Conservation (phyloP, 805 yeast genomes). For the Teunomyces gatunensis region DNA sequence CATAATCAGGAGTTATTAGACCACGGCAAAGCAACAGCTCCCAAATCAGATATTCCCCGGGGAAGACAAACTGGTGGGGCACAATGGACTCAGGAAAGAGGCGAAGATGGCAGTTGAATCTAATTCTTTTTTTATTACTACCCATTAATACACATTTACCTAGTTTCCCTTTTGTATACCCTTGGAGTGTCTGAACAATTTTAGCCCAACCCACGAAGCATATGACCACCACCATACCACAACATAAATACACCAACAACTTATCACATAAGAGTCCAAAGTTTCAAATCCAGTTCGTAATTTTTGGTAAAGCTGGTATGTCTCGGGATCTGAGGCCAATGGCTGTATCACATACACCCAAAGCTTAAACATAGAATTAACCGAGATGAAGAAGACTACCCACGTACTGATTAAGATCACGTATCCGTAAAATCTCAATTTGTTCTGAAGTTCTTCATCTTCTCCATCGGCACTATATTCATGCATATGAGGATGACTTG, state of each 20-base stretch:
- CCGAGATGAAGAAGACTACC: conserved; percentile 30
- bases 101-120: conserved; percentile 59
- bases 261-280: conserved; percentile 30
- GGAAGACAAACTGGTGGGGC: conserved; percentile 76
- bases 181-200: conserved; percentile 74
- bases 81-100: conserved; percentile 75
- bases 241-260: conserved; percentile 40
- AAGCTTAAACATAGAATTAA: conserved; percentile 32
- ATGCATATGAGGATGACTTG: conserved; percentile 1
- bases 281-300: conserved; percentile 14
- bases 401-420: conserved; percentile 27
- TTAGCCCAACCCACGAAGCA: conserved; percentile 76
- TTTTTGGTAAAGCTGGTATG: conserved; percentile 11
- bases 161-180: conserved; percentile 40
- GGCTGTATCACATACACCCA: conserved; percentile 37
- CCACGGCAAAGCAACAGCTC: conserved; percentile 14
- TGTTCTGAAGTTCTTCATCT: conserved; percentile 7
- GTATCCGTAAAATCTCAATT: conserved; percentile 24
- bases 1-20: conserved; percentile 31
- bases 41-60: conserved; percentile 18
- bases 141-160: background rate
- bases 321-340: conserved; percentile 12
- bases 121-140: background rate
- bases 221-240: conserved; percentile 63
- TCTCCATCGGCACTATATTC: conserved; percentile 9